Evolutionary conservation across 2,329 filamentous ascomycete species (phyloP), one percentile per base, ranked within the genome.

Genomic region (Ceratocystis papillata): DNA sequence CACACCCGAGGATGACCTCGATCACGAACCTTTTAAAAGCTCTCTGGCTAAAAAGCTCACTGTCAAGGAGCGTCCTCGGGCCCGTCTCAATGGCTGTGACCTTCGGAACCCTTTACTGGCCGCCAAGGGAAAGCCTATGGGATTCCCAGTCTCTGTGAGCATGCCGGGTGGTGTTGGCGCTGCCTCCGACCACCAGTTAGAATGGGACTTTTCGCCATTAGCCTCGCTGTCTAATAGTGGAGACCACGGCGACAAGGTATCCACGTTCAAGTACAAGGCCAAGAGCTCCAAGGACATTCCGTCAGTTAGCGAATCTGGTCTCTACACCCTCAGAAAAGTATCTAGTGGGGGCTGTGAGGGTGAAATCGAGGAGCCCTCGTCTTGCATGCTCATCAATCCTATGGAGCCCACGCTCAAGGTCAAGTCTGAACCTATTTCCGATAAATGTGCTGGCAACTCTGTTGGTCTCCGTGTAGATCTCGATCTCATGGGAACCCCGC

Each of bases 391-490:
- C 65, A 81, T 95, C 70, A 99, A 97, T 70, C 94, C 94, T 4
- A 87, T 94, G 0, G 87, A 96, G 75, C 94, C 94, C 8, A 84
- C 87, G 65, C 75, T 99, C 67, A 80, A 83, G 3, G 79, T 99
- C 62, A 82, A 82, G 41, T 81, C 85, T 5, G 88, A 96, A 71
- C 87, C 91, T 69, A 91, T 99, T 55, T 88, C 90, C 64, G 94
- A 99, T 75, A 96, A 95, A 73, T 99, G 94, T 74, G 93, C 92
- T 45, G 91, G 92, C 61, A 96, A 91, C 72, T 90, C 94, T 0
- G 89, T 99, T 69, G 94, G 94, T 50, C 81, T 99, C 65, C 84
- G 88, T 10, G 89, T 99, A 53, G 88, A 94, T 72, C 78, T 99
- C 62, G 91, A 97, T 73, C 80, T 99, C 48, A 88, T 93, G 33